Percentiles rank a stretch among this genome's conserved stretches.
These are phyloP conservation scores for Nicotiana knightiana DNA, from an alignment of 257 asterid genomes.

Conservation along the genomic window DNA sequence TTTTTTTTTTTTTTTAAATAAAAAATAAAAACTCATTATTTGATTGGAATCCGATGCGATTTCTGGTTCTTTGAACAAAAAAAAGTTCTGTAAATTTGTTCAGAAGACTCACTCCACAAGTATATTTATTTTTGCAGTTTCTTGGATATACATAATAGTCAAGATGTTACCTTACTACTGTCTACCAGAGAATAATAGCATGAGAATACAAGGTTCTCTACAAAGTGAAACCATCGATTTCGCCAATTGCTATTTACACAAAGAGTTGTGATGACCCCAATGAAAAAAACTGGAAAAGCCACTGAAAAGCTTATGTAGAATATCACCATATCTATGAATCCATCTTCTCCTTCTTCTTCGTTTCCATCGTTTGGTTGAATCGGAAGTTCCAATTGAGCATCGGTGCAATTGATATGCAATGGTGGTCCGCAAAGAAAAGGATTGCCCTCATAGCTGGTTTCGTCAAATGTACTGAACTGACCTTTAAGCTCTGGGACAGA, in stretches of 20 bases:
- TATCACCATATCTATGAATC: not conserved
- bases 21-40: too few species aligned
- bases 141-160: not conserved
- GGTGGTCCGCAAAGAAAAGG: conserved; percentile 3
- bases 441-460: not conserved
- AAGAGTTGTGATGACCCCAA: not conserved
- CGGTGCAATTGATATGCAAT: not conserved
- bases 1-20: too few species aligned
- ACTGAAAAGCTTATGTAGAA: not conserved
- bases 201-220: not conserved
- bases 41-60: too few species aligned
- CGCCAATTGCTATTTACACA: not conserved
- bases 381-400: not conserved
- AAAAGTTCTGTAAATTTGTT: not conserved
- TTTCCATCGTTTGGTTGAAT: not conserved
- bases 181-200: not conserved
- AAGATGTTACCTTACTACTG: not conserved
- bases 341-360: not conserved
- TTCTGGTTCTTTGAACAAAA: too few species aligned
- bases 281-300: not conserved
- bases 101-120: not conserved
- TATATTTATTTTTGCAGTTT: not conserved
- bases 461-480: not conserved
- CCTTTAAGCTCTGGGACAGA: not conserved
- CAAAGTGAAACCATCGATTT: not conserved